Base-by-base conservation (phyloP, 345 rosid species). In the Linum usitatissimum region DNA sequence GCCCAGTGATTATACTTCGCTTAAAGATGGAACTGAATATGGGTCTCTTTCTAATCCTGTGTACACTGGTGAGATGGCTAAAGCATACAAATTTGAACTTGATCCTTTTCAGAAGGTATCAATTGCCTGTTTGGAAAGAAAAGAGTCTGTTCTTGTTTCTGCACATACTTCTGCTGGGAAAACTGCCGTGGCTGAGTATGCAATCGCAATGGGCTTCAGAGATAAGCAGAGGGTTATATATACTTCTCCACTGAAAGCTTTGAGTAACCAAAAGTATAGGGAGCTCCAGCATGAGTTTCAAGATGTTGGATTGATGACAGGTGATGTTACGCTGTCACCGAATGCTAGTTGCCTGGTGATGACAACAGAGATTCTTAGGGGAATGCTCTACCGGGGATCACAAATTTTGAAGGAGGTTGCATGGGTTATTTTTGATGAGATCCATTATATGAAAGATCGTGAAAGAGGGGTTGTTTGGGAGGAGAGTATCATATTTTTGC, bases 391-490 rank as follows among this genome's bases (percentile, higher is more conserved):
- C 55, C 73, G 97, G 67, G 99, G 99, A 3, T 87, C 97, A 1
- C 96, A 93, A 75, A 90, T 93, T 60, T 72, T 93, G 77, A 93
- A 93, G 73, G 99, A 93, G 79, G 99, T 93, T 74, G 85, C 97
- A 2, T 93, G 99, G 99, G 97, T 93, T 54, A 83, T 93, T 57
- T 93, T 93, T 66, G 99, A 93, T 73, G 99, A 93, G 74, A 93
- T 93, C 57, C 99, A 93, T 76, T 93, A 93, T 60, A 93, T 90
- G 97, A 93, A 83, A 71, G 99, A 93, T 74, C 83, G 97, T 59
- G 99, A 93, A 75, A 79, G 97, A 65, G 99, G 99, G 1, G 99
- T 90, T 70, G 99, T 93, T 60, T 93, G 99, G 99, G 97, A 93
- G 65, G 99, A 90, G 83, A 90, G 96, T 82, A 93, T 93, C 28